Evolutionary conservation across 2,329 filamentous ascomycete species (phyloP).

Genomic region (Didymella glomerata): DNA sequence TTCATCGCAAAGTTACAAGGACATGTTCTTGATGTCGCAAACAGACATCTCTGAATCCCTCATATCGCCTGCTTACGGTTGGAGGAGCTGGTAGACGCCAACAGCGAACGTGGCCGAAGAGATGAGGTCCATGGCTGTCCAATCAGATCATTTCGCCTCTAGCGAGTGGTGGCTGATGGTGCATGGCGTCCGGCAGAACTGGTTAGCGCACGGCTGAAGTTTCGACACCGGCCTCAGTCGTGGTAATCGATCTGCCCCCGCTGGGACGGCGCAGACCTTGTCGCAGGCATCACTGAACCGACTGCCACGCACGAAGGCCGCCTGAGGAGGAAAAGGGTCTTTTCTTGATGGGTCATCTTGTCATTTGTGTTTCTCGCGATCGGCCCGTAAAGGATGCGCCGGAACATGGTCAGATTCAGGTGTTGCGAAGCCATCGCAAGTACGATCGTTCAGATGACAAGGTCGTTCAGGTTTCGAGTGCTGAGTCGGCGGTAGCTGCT

Average conservation of each 20-base stretch:
- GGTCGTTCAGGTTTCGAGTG: not conserved
- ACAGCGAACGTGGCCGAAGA: conserved; percentile 28
- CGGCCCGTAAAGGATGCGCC: conserved; percentile 17
- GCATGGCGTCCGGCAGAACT: conserved; percentile 17
- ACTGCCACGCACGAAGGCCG: conserved; percentile 15
- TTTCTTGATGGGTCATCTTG: not conserved
- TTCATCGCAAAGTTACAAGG: not conserved
- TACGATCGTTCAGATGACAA: conserved; percentile 2
- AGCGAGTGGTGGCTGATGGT: conserved; percentile 29
- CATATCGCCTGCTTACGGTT: conserved; percentile 6
- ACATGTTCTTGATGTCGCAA: not conserved
- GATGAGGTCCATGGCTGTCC: conserved; percentile 27
- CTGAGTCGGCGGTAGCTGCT: conserved; percentile 1
- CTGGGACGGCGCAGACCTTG: conserved; percentile 21
- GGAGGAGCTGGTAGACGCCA: conserved; percentile 27
- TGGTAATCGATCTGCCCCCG: conserved; percentile 20
- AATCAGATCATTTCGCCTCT: conserved; percentile 26
- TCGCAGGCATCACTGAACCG: conserved; percentile 17
- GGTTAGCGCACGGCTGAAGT: conserved; percentile 21
- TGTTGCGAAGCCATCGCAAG: conserved; percentile 1
- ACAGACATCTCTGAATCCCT: not conserved
- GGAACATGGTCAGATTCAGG: conserved; percentile 14
- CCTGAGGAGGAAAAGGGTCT: not conserved
- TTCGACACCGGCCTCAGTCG: conserved; percentile 18
- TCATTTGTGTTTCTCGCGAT: conserved; percentile 5